These are phyloP conservation scores for Ophiosphaerella korrae DNA, from an alignment of 2,329 filamentous ascomycete species.

Conservation along the genomic window DNA sequence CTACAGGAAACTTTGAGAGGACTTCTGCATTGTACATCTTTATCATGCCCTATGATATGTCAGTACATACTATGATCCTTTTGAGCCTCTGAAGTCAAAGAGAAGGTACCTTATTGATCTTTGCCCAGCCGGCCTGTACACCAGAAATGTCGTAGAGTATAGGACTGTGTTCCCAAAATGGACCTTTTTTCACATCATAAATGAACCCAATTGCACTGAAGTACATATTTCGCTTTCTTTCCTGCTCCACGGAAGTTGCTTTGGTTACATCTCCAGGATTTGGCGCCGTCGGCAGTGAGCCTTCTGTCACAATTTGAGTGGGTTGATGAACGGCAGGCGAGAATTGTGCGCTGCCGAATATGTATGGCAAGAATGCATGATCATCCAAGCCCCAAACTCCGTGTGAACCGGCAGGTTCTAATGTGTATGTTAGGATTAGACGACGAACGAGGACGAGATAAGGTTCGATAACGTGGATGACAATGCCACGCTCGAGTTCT, in stretches of 20 bases:
- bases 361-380: slow-evolving; percentile 91
- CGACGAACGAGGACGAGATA: slow-evolving; percentile 81
- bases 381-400: slow-evolving; percentile 99
- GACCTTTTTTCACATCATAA: slow-evolving; percentile 92
- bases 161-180: slow-evolving; percentile 93
- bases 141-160: slow-evolving; percentile 94
- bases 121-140: slow-evolving; percentile 87
- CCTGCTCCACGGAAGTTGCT: slow-evolving; percentile 46
- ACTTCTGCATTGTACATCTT: slow-evolving; percentile 99
- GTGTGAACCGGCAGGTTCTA: slow-evolving; percentile 94
- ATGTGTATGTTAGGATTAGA: slow-evolving; percentile 86
- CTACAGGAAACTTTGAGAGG: slow-evolving; percentile 92
- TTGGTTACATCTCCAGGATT: slow-evolving; percentile 69
- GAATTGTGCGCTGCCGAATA: slow-evolving; percentile 91
- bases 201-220: slow-evolving; percentile 97
- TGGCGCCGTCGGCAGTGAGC: slow-evolving; percentile 71
- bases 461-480: slow-evolving; percentile 82
- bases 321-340: slow-evolving; percentile 70
- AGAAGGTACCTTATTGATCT: slow-evolving; percentile 73
- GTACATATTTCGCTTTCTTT: slow-evolving; percentile 68
- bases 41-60: slow-evolving; percentile 76
- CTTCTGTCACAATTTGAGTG: slow-evolving; percentile 71
- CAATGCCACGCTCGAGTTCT: slow-evolving; percentile 75
- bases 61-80: slow-evolving; percentile 1
- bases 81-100: background rate